These are phyloP conservation scores for Solanum pimpinellifolium DNA, from an alignment of 257 asterid genomes.

Conservation along the genomic window DNA sequence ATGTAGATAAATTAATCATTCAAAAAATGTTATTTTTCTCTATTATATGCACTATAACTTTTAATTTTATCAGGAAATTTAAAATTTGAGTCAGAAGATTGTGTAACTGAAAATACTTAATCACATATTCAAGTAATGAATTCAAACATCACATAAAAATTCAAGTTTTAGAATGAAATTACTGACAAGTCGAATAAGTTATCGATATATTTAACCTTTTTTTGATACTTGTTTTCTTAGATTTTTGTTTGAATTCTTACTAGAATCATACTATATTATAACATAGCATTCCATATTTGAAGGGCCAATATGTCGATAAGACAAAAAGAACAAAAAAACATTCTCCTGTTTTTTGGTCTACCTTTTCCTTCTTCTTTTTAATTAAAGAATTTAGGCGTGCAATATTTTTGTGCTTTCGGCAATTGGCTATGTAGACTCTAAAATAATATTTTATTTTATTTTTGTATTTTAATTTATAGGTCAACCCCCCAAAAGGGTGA, in stretches of 20 bases:
- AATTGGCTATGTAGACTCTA: neutral
- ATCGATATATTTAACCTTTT: neutral
- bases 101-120: neutral
- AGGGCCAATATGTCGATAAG: neutral
- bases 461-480: neutral
- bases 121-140: neutral
- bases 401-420: neutral
- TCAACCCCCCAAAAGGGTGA: neutral
- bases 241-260: neutral
- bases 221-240: neutral
- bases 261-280: neutral
- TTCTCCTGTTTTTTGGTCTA: neutral
- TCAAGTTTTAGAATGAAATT: neutral
- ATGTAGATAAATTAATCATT: no score
- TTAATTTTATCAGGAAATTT: no score
- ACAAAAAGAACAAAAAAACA: neutral
- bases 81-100: neutral
- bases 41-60: no score
- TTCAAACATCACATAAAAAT: neutral
- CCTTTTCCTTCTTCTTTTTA: neutral
- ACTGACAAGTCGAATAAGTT: neutral
- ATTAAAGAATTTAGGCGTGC: neutral
- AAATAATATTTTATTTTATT: neutral
- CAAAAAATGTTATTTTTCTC: no score
- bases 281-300: neutral